These are phyloP conservation scores for Speleostelium caveatum DNA, from an alignment of 78 protist species.

Conservation along the genomic window DNA sequence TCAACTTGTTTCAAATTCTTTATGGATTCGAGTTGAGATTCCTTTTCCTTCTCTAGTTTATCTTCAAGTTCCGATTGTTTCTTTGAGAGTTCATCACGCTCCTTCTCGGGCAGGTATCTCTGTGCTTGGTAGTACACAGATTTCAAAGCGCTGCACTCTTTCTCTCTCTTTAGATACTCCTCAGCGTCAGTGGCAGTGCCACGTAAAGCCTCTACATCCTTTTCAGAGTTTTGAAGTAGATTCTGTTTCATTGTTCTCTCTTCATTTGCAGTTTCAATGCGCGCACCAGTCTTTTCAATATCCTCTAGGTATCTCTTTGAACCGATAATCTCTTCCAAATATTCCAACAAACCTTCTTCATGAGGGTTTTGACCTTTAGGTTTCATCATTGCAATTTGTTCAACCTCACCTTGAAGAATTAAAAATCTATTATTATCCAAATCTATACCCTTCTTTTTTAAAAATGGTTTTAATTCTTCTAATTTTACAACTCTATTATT, in stretches of 20 bases:
- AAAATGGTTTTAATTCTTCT: slow-evolving; percentile 85
- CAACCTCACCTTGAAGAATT: slow-evolving; percentile 99
- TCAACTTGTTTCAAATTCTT: slow-evolving; percentile 39
- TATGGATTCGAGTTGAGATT: neutral
- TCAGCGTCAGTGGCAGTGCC: slow-evolving; percentile 95
- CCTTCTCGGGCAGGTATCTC: neutral
- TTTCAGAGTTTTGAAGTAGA: slow-evolving; percentile 82
- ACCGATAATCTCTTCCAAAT: slow-evolving; percentile 99
- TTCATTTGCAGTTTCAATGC: slow-evolving; percentile 89
- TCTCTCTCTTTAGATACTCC: slow-evolving; percentile 78
- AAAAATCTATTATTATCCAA: slow-evolving; percentile 99
- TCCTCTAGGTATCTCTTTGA: slow-evolving; percentile 73
- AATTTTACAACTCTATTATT: slow-evolving; percentile 59
- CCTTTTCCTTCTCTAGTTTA: slow-evolving; percentile 20
- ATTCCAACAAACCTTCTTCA: slow-evolving; percentile 99
- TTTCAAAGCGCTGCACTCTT: slow-evolving; percentile 21
- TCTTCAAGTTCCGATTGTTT: slow-evolving; percentile 17
- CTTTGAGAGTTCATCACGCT: neutral
- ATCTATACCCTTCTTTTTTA: slow-evolving; percentile 94
- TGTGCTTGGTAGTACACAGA: slow-evolving; percentile 12
- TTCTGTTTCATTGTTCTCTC: slow-evolving; percentile 69
- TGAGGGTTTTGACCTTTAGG: slow-evolving; percentile 94
- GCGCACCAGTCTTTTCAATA: slow-evolving; percentile 80
- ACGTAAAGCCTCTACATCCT: slow-evolving; percentile 73
- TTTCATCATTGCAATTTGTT: slow-evolving; percentile 99